Percentiles rank a stretch among this genome's conserved stretches.
These are phyloP conservation scores for Phaeosphaeriaceae sp. DNA, from an alignment of 2,329 filamentous ascomycete species.

Conservation along the genomic window DNA sequence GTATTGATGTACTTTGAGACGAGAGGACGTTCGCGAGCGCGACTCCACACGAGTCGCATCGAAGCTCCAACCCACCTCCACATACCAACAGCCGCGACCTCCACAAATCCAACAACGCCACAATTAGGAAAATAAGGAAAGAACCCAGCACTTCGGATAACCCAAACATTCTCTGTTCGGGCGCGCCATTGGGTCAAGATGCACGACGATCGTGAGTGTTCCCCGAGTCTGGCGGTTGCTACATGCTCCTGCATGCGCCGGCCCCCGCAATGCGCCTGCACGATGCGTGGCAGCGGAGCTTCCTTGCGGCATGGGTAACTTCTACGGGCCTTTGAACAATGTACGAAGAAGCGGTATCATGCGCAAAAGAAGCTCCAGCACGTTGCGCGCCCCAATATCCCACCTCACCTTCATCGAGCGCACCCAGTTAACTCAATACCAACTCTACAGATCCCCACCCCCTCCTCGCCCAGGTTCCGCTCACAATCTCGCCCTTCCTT, in stretches of 20 bases:
- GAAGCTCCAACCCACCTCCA: background rate
- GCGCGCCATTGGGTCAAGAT: slow-evolving; percentile 16
- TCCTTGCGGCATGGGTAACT: background rate
- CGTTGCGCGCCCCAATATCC: background rate
- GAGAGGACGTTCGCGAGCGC: slow-evolving; percentile 10
- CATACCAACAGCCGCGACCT: slow-evolving; percentile 6
- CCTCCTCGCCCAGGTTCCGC: slow-evolving; percentile 87
- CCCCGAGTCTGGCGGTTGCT: background rate
- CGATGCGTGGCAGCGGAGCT: background rate
- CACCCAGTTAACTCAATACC: slow-evolving; percentile 9
- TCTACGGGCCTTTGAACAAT: background rate
- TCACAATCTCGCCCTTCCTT: slow-evolving; percentile 94
- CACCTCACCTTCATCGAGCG: background rate
- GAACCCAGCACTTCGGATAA: slow-evolving; percentile 13
- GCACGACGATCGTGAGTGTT: slow-evolving; percentile 47
- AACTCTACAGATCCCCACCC: slow-evolving; percentile 68
- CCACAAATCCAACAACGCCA: background rate
- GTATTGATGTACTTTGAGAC: background rate
- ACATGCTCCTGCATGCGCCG: background rate
- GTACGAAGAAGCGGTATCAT: background rate
- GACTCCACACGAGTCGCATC: slow-evolving; percentile 3
- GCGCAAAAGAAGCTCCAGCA: background rate
- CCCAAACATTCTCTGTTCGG: slow-evolving; percentile 1
- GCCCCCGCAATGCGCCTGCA: slow-evolving; percentile 9
- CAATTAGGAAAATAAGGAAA: background rate